Percentiles rank a stretch among this genome's conserved stretches.
Evolutionary conservation across 768 basidiomycete genomes (phyloP).

Genomic region (Infundibulicybe gibba): DNA sequence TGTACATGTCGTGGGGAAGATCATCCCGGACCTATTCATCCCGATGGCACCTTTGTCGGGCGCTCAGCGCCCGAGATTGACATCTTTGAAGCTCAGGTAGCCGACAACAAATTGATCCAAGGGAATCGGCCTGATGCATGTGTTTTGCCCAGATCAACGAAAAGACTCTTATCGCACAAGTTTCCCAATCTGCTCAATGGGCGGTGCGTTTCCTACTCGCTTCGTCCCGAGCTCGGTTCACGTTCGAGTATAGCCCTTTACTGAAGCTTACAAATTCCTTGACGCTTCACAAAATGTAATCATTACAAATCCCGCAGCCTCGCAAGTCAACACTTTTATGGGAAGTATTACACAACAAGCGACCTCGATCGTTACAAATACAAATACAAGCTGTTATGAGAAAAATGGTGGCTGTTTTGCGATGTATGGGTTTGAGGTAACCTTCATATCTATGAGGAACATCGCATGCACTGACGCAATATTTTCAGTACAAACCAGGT

Average conservation of each 20-base stretch:
- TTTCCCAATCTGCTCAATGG: conserved; percentile 86
- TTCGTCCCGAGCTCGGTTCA: conserved; percentile 1
- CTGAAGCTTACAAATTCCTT: conserved; percentile 66
- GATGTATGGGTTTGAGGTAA: conserved; percentile 76
- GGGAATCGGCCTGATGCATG: neutral
- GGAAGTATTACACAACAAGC: conserved; percentile 78
- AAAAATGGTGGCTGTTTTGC: conserved; percentile 54
- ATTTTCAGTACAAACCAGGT: conserved; percentile 38
- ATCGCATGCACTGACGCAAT: neutral
- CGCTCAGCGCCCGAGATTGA: conserved; percentile 89
- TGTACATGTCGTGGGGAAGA: conserved; percentile 83
- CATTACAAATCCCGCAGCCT: conserved; percentile 52
- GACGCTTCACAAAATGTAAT: conserved; percentile 58
- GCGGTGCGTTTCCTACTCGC: conserved; percentile 43
- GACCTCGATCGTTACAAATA: conserved; percentile 67
- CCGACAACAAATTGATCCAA: neutral
- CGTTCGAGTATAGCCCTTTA: conserved; percentile 56
- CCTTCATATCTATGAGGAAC: conserved; percentile 7
- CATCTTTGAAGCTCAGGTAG: conserved; percentile 77
- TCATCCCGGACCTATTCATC: conserved; percentile 78
- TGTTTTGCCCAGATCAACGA: conserved; percentile 39
- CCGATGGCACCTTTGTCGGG: conserved; percentile 76
- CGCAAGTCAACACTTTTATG: conserved; percentile 56
- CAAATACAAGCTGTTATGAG: conserved; percentile 72
- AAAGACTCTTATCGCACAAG: conserved; percentile 45